Conservation (phyloP, 805 yeast species). For the Limtongia smithiae region DNA sequence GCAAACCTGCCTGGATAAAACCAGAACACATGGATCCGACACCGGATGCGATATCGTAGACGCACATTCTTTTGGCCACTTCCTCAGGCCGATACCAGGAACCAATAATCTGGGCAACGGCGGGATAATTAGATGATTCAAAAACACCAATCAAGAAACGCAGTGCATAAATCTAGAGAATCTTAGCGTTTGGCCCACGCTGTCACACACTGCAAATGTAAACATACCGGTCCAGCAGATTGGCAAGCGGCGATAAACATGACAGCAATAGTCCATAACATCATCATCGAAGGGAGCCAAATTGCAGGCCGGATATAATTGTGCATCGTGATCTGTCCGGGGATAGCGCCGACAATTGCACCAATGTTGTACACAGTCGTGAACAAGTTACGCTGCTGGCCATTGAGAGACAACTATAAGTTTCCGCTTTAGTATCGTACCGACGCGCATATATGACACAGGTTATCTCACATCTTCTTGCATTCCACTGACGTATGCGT, state of each 20-base stretch:
- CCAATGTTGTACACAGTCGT: constrained; percentile 35
- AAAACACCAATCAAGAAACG: constrained; percentile 16
- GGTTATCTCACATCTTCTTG: too few relatives aligned
- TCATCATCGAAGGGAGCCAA: constrained; percentile 45
- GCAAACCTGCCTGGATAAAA: constrained; percentile 57
- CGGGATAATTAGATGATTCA: constrained; percentile 65
- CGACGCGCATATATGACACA: too few relatives aligned
- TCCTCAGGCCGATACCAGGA: constrained; percentile 56
- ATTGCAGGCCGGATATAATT: constrained; percentile 33
- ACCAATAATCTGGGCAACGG: constrained; percentile 31
- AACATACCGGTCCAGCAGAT: constrained; percentile 37
- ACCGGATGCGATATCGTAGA: constrained; percentile 59
- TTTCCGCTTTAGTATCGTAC: too few relatives aligned
- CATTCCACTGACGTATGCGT: constrained; percentile 69
- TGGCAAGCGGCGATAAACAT: constrained; percentile 41
- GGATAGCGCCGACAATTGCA: constrained; percentile 47
- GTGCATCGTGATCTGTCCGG: constrained; percentile 41
- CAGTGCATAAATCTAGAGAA: constrained; percentile 33
- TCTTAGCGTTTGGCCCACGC: neutral
- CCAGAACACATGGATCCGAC: constrained; percentile 62
- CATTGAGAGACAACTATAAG: constrained; percentile 37
- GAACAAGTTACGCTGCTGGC: constrained; percentile 24
- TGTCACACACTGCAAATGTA: neutral
- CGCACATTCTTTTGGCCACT: constrained; percentile 55
- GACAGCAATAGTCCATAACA: constrained; percentile 45